phyloP scores from a whole-genome alignment of 164 flowering plant species.

The Berberis thunbergii region DNA sequence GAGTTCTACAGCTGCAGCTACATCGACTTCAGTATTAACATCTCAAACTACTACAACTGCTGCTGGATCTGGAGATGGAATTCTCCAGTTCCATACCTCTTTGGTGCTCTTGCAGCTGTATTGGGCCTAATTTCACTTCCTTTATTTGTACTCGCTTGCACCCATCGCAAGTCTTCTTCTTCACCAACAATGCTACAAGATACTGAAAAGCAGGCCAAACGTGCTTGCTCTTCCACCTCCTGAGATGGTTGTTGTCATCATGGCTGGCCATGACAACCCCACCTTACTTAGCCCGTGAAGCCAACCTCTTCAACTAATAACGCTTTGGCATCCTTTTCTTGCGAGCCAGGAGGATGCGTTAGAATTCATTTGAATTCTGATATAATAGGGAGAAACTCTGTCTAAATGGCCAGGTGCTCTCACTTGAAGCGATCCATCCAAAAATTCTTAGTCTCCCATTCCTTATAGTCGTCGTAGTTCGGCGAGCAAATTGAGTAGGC shows the following conservation, averaged over 20 bases:
- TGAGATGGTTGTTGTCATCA: conserved; percentile 32
- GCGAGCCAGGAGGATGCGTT: too few relatives aligned
- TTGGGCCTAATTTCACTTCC: conserved; percentile 31
- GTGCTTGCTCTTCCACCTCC: neutral
- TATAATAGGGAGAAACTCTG: too few relatives aligned
- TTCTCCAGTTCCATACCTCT: conserved; percentile 37
- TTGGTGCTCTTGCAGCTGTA: conserved; percentile 22
- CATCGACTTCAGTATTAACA: too few relatives aligned
- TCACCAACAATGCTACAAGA: neutral
- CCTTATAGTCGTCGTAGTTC: too few relatives aligned
- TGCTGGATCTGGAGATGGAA: conserved; percentile 20
- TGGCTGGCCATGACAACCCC: conserved; percentile 46
- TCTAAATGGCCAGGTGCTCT: too few relatives aligned
- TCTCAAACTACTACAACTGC: too few relatives aligned
- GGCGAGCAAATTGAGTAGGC: too few relatives aligned
- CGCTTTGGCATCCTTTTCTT: too few relatives aligned
- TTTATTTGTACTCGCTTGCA: conserved; percentile 33
- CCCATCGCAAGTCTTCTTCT: conserved; percentile 17
- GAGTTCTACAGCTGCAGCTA: too few relatives aligned
- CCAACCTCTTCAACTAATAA: neutral
- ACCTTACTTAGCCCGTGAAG: conserved; percentile 36
- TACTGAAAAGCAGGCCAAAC: neutral
- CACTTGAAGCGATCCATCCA: too few relatives aligned
- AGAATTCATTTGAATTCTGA: too few relatives aligned
- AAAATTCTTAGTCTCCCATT: too few relatives aligned